These are phyloP conservation scores for Aspergillus sclerotiicarbonarius DNA, from an alignment of 495 filamentous ascomycete species.

Conservation along the genomic window DNA sequence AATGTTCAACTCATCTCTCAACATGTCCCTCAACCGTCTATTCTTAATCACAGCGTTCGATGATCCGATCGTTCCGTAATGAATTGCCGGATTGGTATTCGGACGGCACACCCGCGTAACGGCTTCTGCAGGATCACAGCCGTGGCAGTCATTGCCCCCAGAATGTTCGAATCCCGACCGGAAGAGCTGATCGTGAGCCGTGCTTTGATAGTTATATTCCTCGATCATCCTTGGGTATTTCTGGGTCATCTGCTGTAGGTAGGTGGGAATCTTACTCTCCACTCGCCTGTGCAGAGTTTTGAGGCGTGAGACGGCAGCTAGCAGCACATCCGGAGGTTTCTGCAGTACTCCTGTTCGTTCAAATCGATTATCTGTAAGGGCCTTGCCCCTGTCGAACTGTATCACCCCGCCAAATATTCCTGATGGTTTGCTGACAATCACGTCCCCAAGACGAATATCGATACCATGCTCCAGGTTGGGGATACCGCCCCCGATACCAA, in stretches of 20 bases:
- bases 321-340: too few species aligned
- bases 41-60: conserved; percentile 8
- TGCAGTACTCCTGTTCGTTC: too few species aligned
- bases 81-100: background rate
- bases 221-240: conserved; percentile 4
- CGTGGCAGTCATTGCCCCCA: background rate
- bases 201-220: conserved; percentile 8
- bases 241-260: background rate
- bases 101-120: background rate
- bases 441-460: too few species aligned
- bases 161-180: conserved; percentile 2
- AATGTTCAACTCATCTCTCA: background rate
- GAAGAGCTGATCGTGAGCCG: conserved; percentile 12
- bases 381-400: too few species aligned
- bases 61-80: conserved; percentile 7
- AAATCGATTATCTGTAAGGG: too few species aligned
- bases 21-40: background rate
- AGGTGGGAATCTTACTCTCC: conserved; percentile 12
- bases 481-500: too few species aligned
- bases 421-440: too few species aligned
- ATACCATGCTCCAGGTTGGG: too few species aligned
- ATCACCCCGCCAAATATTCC: too few species aligned
- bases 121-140: background rate
- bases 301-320: too few species aligned
- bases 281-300: conserved; percentile 14